A percentile compares a stretch with the other conserved stretches of the same genome.
These are phyloP conservation scores for Ganoderma boninense DNA, from an alignment of 1,284 basidiomycete genomes.

Conservation along the genomic window DNA sequence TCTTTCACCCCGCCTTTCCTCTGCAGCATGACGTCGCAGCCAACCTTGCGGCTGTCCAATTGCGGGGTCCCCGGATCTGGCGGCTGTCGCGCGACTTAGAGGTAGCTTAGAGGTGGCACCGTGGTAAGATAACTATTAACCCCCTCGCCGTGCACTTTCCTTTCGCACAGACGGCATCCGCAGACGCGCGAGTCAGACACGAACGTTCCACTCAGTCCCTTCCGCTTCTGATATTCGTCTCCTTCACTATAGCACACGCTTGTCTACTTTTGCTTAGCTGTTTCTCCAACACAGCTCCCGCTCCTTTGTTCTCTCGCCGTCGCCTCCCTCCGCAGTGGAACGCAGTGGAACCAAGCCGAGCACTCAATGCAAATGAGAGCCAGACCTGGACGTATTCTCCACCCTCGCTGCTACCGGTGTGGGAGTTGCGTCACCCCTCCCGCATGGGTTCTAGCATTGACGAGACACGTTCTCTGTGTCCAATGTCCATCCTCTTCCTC, in stretches of 20 bases:
- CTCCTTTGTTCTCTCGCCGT: slow-evolving; percentile 21
- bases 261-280: slow-evolving; percentile 25
- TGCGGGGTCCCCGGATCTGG: not conserved
- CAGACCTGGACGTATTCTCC: not conserved
- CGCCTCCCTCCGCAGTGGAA: not conserved
- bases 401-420: not conserved
- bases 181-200: not conserved
- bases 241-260: slow-evolving; percentile 12
- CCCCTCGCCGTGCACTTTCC: not conserved
- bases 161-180: not conserved
- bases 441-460: not conserved
- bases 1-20: not conserved
- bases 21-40: not conserved
- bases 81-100: not conserved
- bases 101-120: not conserved
- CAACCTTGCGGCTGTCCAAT: not conserved
- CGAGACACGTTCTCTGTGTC: not conserved
- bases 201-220: slow-evolving; percentile 20
- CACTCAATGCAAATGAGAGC: not conserved
- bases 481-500: not conserved
- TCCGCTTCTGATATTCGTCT: slow-evolving; percentile 26
- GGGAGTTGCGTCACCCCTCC: not conserved
- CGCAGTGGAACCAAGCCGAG: not conserved
- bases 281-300: slow-evolving; percentile 21
- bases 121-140: not conserved